Base-by-base conservation (phyloP, 106 monocot genomes). In the Hemerocallis citrina region DNA sequence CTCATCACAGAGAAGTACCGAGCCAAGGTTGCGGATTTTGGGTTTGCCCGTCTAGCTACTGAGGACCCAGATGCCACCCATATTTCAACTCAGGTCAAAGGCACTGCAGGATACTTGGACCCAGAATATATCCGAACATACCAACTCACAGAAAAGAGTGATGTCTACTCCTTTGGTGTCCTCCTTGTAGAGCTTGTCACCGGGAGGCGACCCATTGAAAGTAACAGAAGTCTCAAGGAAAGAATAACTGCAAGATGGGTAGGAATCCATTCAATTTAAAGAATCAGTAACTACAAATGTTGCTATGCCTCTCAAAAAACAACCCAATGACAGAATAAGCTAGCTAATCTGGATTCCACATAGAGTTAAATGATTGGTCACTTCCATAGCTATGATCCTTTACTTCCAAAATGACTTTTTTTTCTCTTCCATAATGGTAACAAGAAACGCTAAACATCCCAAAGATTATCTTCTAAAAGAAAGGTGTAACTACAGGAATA, bases 11-110 rank as follows among this genome's bases (percentile, higher is more conserved):
- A 79, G 19, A 81, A 60, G 45, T 63, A 85, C 4, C 79, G 85
- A 11, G 90, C 85, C 1, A 91, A 85, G 62, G 90, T 91, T 63
- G 71, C 85, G 16, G 85, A 91, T 52, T 91, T 91, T 68, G 90
- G 90, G 3, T 91, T 91, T 71, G 81, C 90, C 41, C 78, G 79
- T 24, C 25, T 69, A 11, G 75, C 73, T 28, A 39, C 69, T 10
- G 34, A 27, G 24, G 78, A 68, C n/a, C 11, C 55, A 8, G 81
- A 40, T 24, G 85, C 63, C 30, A 82, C 85, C 25, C 81, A 85
- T 71, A 52, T 91, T 35, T 71, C 76, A 0, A 91, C 90, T 12
- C 90, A 85, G 74, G 82, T 92, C 32, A 92, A 86, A 64, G 90
- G 85, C 14, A 85, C 90, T 41, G 79, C 82, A 11, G 90, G 90